Conservation (phyloP, 2,329 filamentous ascomycete species). For the Lojkania enalia region DNA sequence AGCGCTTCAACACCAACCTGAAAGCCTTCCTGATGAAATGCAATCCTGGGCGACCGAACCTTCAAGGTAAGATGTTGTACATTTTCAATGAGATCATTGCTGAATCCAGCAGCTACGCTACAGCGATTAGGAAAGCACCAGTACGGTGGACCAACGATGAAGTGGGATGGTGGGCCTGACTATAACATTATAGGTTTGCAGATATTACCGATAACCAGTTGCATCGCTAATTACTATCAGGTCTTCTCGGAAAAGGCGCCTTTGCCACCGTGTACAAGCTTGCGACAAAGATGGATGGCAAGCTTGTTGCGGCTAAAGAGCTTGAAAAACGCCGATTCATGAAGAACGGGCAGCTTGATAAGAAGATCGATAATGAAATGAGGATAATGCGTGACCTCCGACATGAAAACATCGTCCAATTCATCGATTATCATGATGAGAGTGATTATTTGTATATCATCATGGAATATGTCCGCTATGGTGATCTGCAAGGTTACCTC, state of each 20-base stretch:
- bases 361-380: constrained; percentile 96
- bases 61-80: constrained; percentile 18
- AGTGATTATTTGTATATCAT: constrained; percentile 86
- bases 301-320: constrained; percentile 88
- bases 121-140: constrained; percentile 30
- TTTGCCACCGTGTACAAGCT: constrained; percentile 94
- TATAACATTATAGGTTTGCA: constrained; percentile 72
- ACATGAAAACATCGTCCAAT: constrained; percentile 89
- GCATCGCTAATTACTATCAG: constrained; percentile 33
- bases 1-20: constrained; percentile 70
- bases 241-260: constrained; percentile 84
- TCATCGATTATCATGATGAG: constrained; percentile 85
- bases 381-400: constrained; percentile 85
- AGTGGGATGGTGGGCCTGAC: constrained; percentile 76
- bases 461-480: constrained; percentile 87
- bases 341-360: constrained; percentile 86
- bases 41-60: constrained; percentile 29
- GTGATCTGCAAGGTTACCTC: constrained; percentile 80
- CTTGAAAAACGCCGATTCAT: constrained; percentile 91
- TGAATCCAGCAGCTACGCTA: constrained; percentile 15
- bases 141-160: constrained; percentile 62
- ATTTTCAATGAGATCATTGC: neutral
- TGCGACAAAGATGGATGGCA: constrained; percentile 80
- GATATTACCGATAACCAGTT: neutral
- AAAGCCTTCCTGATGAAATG: constrained; percentile 62